Evolutionary conservation across 306 rosid genomes (phyloP), one percentile per base, ranked within the genome.

Genomic region (Cucurbita moschata): DNA sequence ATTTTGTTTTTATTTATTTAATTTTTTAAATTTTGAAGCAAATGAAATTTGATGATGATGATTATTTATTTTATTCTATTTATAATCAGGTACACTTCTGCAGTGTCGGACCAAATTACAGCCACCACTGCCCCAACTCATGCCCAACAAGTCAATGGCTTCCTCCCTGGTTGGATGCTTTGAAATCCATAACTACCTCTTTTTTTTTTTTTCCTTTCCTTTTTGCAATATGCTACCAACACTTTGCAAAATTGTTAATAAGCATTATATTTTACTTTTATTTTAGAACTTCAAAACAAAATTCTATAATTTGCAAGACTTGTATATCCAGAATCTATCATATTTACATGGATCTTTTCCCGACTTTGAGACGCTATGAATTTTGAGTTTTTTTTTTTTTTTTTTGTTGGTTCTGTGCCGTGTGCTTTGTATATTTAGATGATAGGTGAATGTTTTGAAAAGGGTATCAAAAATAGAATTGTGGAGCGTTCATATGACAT

Each of bases 111-210:
- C 81, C 87, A 91, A 75, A 89, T 92, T 72, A 67, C 81, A 79
- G 82, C 83, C 46, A 82, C 93, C 74, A 59, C 77, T 73, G 83
- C 83, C 49, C 82, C 96, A 77, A 80, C 73, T 69, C 87, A 85
- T 78, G 79, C 68, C 51, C 96, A 87, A 73, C 96, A 89, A 86
- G 94, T 82, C 76, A 87, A 66, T 81, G 89, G 92, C 7, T 92
- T 89, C 73, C 78, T 92, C 63, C 96, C 97, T 77, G 97, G 94
- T 51, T 92, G 97, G 97, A 89, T 89, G 96, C 94, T 92, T 66
- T 86, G 87, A 91, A 79, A 14, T 7, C 44, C 10, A 35, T 30
- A 30, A 35, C 15, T 10, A 9, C 3, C 4, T 0, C 5, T 14
- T 8, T 35, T n/a, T 64, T 40, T 42, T 40, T n/a, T 11, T 43